These are phyloP conservation scores for Takakia lepidozioides DNA, from an alignment of 225 moss, liverwort and hornwort species.

Conservation along the genomic window DNA sequence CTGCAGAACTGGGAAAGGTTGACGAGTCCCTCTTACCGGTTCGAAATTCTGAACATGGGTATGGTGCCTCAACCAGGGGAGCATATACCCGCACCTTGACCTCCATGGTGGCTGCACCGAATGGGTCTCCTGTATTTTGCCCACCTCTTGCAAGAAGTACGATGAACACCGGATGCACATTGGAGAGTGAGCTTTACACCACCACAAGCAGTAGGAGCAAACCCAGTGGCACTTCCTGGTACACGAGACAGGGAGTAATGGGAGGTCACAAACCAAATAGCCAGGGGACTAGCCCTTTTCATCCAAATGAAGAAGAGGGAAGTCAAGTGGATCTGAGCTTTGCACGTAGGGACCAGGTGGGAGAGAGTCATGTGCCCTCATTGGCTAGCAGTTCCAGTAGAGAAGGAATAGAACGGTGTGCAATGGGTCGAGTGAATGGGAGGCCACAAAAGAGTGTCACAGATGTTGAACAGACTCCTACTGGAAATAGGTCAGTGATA, in stretches of 20 bases:
- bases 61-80: constrained; percentile 5
- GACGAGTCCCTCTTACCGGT: no score
- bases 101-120: background rate
- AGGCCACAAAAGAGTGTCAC: background rate
- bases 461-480: background rate
- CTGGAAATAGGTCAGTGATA: background rate
- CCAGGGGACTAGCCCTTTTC: no score
- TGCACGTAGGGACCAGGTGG: background rate
- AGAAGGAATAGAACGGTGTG: no score
- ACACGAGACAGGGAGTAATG: no score
- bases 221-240: no score
- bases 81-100: background rate
- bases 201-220: no score
- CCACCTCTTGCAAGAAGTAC: no score
- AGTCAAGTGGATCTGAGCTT: background rate
- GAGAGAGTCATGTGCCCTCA: background rate
- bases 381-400: background rate
- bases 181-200: background rate
- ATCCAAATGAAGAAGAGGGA: background rate
- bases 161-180: background rate
- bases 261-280: no score
- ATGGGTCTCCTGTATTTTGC: background rate
- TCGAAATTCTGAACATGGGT: no score
- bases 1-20: constrained; percentile 17
- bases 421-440: background rate